Evolutionary conservation across 1,284 basidiomycete genomes (phyloP).

Genomic region (Trichosporon sp.): DNA sequence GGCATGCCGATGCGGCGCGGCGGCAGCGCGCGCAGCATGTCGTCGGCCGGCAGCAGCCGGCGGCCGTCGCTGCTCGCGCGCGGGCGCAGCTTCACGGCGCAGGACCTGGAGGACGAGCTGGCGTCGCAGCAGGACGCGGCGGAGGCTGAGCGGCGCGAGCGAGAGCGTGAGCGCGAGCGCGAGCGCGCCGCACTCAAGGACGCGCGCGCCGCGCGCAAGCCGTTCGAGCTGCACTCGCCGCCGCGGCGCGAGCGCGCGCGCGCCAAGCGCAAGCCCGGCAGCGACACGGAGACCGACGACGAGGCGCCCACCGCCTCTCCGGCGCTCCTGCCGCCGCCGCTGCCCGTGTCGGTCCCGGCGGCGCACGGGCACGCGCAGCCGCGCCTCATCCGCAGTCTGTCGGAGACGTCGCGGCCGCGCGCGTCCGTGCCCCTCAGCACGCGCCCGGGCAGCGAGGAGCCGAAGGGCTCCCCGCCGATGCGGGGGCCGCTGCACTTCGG

Average conservation of each 20-base stretch:
- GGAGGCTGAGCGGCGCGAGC: not conserved
- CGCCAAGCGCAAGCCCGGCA: not conserved
- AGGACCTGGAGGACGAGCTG: conserved; percentile 37
- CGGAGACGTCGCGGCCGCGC: not conserved
- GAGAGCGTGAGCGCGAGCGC: not conserved
- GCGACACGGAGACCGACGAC: not conserved
- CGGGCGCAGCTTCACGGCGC: conserved; percentile 47
- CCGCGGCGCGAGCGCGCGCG: no score
- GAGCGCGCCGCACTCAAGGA: no score
- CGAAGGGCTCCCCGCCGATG: not conserved
- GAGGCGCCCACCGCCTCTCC: not conserved
- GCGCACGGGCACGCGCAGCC: not conserved
- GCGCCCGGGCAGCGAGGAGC: not conserved
- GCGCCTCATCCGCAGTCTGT: not conserved
- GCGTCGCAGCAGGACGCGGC: not conserved
- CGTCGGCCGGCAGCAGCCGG: conserved; percentile 21
- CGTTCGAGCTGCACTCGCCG: no score
- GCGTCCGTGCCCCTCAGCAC: not conserved
- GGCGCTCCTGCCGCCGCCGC: not conserved
- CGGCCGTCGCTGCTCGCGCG: conserved; percentile 40
- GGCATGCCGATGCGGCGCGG: conserved; percentile 18
- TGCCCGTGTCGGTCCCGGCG: not conserved
- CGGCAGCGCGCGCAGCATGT: conserved; percentile 15
- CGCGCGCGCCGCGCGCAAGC: not conserved
- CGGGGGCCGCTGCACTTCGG: not conserved